Conservation (phyloP, 2,329 filamentous ascomycete species). For the Rugonectria rugulosa region DNA sequence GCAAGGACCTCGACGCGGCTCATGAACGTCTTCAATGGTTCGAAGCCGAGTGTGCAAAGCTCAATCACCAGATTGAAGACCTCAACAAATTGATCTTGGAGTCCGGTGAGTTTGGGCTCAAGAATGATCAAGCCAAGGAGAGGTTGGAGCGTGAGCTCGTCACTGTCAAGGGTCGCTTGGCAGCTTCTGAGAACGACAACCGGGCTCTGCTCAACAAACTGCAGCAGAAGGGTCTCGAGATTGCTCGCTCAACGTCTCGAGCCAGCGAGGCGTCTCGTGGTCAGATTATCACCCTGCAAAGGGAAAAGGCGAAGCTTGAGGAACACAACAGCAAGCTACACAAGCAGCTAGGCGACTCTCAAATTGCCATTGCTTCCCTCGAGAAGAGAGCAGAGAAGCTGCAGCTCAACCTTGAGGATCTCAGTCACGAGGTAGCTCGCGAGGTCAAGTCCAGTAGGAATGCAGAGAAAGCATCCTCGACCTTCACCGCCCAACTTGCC, state of each 20-base stretch:
- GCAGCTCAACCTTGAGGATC: slow-evolving; percentile 84
- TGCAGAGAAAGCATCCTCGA: slow-evolving; percentile 87
- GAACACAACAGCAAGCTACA: slow-evolving; percentile 83
- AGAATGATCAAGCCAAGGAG: slow-evolving; percentile 94
- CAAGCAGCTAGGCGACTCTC: slow-evolving; percentile 85
- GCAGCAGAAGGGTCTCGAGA: slow-evolving; percentile 96
- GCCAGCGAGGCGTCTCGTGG: slow-evolving; percentile 84
- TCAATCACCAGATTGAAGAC: slow-evolving; percentile 82
- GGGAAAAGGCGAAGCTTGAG: slow-evolving; percentile 83
- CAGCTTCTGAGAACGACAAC: slow-evolving; percentile 96
- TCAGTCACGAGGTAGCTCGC: slow-evolving; percentile 89
- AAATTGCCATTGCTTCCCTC: slow-evolving; percentile 80
- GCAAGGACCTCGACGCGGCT: slow-evolving; percentile 81
- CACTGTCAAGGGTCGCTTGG: slow-evolving; percentile 87
- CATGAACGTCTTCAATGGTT: slow-evolving; percentile 79
- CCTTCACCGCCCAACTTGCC: slow-evolving; percentile 80
- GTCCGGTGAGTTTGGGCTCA: slow-evolving; percentile 86
- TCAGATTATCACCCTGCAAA: slow-evolving; percentile 77
- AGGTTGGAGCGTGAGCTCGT: slow-evolving; percentile 89
- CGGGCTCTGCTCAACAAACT: slow-evolving; percentile 94
- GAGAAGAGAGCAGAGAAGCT: slow-evolving; percentile 97
- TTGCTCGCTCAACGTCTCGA: slow-evolving; percentile 86
- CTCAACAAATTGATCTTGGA: slow-evolving; percentile 88
- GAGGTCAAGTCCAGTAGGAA: slow-evolving; percentile 90
- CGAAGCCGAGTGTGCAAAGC: slow-evolving; percentile 78